Base-by-base conservation (phyloP, 768 basidiomycete species). In the Boletus rex-veris region DNA sequence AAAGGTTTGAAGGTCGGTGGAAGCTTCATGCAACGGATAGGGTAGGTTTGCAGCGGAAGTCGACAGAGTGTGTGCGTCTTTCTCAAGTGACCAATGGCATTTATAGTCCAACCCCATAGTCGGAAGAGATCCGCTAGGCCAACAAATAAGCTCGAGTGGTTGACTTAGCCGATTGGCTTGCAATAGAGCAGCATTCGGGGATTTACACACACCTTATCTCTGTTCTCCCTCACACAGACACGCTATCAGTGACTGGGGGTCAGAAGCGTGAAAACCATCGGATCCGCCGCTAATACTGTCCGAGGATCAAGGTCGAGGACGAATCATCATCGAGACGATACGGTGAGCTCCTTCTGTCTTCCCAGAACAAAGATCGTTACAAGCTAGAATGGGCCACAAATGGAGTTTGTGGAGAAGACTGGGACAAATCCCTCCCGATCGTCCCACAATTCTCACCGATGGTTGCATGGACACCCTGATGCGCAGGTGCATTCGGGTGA, bases 221-320 rank as follows among this genome's bases (percentile, higher is more conserved):
- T 40, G 39, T 19, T 45, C 3, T 24, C 30, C 33, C 40, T 35
- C 19, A 40, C 37, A 30, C 33, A 28, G 26, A 43, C 26, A 15
- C 26, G 26, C 3, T 48, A 47, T 53, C 45, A 16, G 41, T n/a
- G 42, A 18, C 16, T 38, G 31, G 37, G 16, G 37, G 37, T 14
- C 16, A 39, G 31, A 21, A 12, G 30, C 18, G 48, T 28, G 52
- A 45, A 49, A 41, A 19, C 33, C 7, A 26, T 39, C 28, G 16
- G 14, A 31, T 24, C 9, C 39, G 45, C 12, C 28, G 31, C 18
- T 31, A 12, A 39, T 5, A 14, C 3, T 28, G 47, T 52, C 57
- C 57, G 41, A 60, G 48, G 51, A 59, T 55, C 58, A 59, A 46
- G 19, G 41, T 28, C 30, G 26, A 60, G 33, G 18, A 33, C 18